Evolutionary conservation across 2,329 filamentous ascomycete genomes (phyloP).

Genomic region (Periconia macrospinosa): DNA sequence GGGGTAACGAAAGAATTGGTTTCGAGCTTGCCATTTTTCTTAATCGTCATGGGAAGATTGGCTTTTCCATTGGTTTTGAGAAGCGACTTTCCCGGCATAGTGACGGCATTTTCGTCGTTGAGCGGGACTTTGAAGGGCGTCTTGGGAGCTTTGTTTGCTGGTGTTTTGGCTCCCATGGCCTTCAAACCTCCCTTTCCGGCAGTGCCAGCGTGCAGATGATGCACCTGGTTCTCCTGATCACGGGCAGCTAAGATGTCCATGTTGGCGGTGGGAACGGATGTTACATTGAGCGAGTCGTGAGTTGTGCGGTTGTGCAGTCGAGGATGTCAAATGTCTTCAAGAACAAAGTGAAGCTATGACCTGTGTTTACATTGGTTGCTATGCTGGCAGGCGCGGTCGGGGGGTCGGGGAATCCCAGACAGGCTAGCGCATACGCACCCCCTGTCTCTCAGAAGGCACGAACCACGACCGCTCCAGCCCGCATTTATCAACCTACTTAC

Average conservation of each 20-base stretch:
- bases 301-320: conserved; percentile 8
- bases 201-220: conserved; percentile 70
- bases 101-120: conserved; percentile 83
- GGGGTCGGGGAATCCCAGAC: background rate
- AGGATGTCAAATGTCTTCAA: conserved; percentile 11
- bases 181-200: conserved; percentile 68
- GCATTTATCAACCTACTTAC: conserved; percentile 31
- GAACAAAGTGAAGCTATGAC: conserved; percentile 6
- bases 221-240: conserved; percentile 86
- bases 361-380: conserved; percentile 37
- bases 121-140: conserved; percentile 77
- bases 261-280: conserved; percentile 7
- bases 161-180: conserved; percentile 73
- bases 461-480: conserved; percentile 6
- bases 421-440: background rate
- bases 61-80: conserved; percentile 60
- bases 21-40: conserved; percentile 55
- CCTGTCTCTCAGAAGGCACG: conserved; percentile 4
- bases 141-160: conserved; percentile 74
- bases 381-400: conserved; percentile 7
- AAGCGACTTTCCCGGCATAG: conserved; percentile 62
- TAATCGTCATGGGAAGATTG: conserved; percentile 55
- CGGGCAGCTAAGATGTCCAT: conserved; percentile 72
- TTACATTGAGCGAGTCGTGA: conserved; percentile 35
- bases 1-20: conserved; percentile 77